These are phyloP conservation scores for Gonium pectorale DNA, from an alignment of 139 green algal genomes.

Conservation along the genomic window DNA sequence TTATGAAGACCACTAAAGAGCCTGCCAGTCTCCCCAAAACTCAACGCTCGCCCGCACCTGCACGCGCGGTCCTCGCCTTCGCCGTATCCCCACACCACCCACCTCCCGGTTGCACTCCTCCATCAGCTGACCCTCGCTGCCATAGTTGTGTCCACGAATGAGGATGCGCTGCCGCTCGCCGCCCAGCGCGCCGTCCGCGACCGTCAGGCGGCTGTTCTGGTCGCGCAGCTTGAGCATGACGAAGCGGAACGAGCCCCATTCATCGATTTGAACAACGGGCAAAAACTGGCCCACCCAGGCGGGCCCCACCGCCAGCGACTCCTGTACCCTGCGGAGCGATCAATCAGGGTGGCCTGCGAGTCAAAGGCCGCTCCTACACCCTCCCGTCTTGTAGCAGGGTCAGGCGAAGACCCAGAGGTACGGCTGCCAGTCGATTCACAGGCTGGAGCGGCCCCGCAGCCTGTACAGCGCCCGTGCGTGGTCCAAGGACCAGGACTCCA, in stretches of 20 bases:
- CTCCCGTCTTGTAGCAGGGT: no score
- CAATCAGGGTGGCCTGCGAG: neutral
- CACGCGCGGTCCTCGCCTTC: neutral
- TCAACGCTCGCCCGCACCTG: no score
- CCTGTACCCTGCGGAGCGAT: slow-evolving; percentile 28
- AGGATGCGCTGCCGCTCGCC: slow-evolving; percentile 70
- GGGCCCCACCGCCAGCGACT: slow-evolving; percentile 27
- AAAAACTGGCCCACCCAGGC: slow-evolving; percentile 65
- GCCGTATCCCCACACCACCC: neutral
- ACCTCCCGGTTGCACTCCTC: slow-evolving; percentile 60
- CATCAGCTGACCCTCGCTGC: slow-evolving; percentile 61
- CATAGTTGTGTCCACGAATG: slow-evolving; percentile 73
- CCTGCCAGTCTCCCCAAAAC: no score
- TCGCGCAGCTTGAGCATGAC: slow-evolving; percentile 53
- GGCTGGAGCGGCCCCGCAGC: no score
- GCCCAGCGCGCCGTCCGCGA: slow-evolving; percentile 50
- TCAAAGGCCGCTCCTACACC: no score
- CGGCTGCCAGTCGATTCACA: no score
- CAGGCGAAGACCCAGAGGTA: no score
- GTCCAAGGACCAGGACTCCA: no score
- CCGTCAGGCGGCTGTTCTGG: neutral
- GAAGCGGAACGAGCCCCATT: slow-evolving; percentile 72
- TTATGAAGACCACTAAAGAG: no score
- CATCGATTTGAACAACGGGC: slow-evolving; percentile 73
- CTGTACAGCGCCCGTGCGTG: no score